Evolutionary conservation across 495 filamentous ascomycete species (phyloP), one percentile per base, ranked within the genome.

Genomic region (Xylaria flabelliformis): DNA sequence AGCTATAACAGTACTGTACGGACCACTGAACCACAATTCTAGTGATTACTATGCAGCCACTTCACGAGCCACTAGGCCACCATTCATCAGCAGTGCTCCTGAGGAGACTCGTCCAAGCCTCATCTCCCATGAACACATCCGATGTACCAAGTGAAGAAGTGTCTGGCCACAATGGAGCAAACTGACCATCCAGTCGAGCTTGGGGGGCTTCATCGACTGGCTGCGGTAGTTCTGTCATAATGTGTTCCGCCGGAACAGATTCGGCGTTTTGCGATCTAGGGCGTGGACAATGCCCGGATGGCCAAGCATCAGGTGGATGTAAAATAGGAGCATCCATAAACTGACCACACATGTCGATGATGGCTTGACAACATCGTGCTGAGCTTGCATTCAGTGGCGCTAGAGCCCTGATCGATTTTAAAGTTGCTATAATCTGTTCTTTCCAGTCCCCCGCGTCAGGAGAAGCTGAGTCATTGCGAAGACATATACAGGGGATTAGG

Each of bases 401-500:
- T 15, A 71, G 48, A 17, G 59, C n/a, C 34, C 9, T 48, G 4
- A 66, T 71, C 3, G 69, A 53, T 24, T 68, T 55, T 2, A 62
- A 39, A 6, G 85, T 85, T 6, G 83, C 80, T 75, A 82, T 81
- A 36, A 87, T 82, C 58, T 86, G 84, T 56, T 83, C 80, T 21
- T 84, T 76, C 85, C 85, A 87, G 46, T 73, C 72, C 8, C 79
- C 74, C 12, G 84, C 83, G 26, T 83, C 82, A 17, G 83, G 77
- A 53, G 80, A 83, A 17, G 80, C 80, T 0, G 85, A 82, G 51
- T 85, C 83, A 13, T 82, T 87, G 80, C 84, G 85, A 26, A 88
- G 78, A 58, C 85, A 82, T 56, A 88, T 83, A 51, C 84, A 79
- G 1, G 86, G 86, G 42, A 88, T 87, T 0, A 88, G 70, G 15